A percentile compares a stretch with the other conserved stretches of the same genome.
Evolutionary conservation across 805 yeast genomes (phyloP).

Genomic region (Osmozyma mogii): DNA sequence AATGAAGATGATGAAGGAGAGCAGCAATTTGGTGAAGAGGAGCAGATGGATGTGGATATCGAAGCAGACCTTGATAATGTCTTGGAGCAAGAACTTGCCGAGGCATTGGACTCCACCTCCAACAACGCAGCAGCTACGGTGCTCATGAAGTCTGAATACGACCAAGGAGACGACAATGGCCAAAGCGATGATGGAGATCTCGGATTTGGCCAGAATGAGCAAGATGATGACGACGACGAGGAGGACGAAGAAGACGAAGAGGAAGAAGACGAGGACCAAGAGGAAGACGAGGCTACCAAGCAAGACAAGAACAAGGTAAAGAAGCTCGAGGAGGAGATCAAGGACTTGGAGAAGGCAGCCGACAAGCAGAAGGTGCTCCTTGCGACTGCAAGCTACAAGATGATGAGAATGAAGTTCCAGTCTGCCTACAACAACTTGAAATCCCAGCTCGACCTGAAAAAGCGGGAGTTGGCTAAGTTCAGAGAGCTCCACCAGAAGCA

Average conservation of each 20-base stretch:
- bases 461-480: slow-evolving; percentile 13
- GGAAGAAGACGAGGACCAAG: slow-evolving; percentile 41
- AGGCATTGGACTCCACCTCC: slow-evolving; percentile 38
- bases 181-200: not conserved
- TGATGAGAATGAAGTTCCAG: slow-evolving; percentile 77
- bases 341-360: slow-evolving; percentile 72
- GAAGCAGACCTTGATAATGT: slow-evolving; percentile 32
- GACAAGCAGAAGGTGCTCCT: slow-evolving; percentile 67
- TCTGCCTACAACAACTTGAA: slow-evolving; percentile 73
- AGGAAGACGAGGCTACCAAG: slow-evolving; percentile 46
- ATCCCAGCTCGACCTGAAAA: slow-evolving; percentile 73
- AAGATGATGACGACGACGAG: slow-evolving; percentile 29
- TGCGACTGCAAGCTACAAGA: slow-evolving; percentile 68
- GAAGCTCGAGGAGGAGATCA: slow-evolving; percentile 75
- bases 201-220: slow-evolving; percentile 37
- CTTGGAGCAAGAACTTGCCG: slow-evolving; percentile 50
- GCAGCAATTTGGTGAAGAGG: slow-evolving; percentile 17
- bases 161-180: slow-evolving; percentile 7
- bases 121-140: slow-evolving; percentile 13
- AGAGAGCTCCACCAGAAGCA: slow-evolving; percentile 10
- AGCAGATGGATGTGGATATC: slow-evolving; percentile 23
- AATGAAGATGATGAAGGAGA: slow-evolving; percentile 7
- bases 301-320: slow-evolving; percentile 45
- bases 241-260: slow-evolving; percentile 47
- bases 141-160: slow-evolving; percentile 12